Conservation (phyloP, 495 filamentous ascomycete species). For the Penicillium diatomitis region DNA sequence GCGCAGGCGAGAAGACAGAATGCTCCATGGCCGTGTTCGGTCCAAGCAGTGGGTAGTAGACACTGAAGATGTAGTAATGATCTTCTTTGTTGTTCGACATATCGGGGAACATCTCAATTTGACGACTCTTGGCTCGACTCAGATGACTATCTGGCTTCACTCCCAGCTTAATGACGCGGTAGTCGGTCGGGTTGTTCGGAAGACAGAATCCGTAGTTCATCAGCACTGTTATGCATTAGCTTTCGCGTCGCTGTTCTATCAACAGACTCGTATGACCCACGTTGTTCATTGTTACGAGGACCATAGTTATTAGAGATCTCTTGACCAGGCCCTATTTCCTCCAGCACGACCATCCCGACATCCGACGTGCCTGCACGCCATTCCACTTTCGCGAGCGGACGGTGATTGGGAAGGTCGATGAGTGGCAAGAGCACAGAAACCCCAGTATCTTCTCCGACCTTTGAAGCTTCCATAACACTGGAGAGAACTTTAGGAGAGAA, state of each 20-base stretch:
- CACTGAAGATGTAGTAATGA: slow-evolving; percentile 40
- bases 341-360: slow-evolving; percentile 40
- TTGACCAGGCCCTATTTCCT: slow-evolving; percentile 35
- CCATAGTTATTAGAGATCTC: slow-evolving; percentile 65
- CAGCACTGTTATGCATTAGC: slow-evolving; percentile 35
- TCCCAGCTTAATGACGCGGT: slow-evolving; percentile 38
- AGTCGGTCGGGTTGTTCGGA: slow-evolving; percentile 46
- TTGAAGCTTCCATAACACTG: slow-evolving; percentile 21
- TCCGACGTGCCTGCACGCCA: slow-evolving; percentile 45
- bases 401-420: slow-evolving; percentile 54
- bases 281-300: slow-evolving; percentile 56
- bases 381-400: slow-evolving; percentile 46
- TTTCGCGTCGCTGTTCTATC: background rate
- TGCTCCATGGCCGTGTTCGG: slow-evolving; percentile 30
- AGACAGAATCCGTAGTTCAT: slow-evolving; percentile 63
- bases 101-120: slow-evolving; percentile 26
- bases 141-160: slow-evolving; percentile 35
- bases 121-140: slow-evolving; percentile 24
- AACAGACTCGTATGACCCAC: slow-evolving; percentile 24
- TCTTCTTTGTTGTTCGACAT: slow-evolving; percentile 24
- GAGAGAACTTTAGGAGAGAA: slow-evolving; percentile 41
- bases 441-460: slow-evolving; percentile 24
- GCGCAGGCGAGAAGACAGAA: slow-evolving; percentile 36
- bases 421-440: slow-evolving; percentile 51
- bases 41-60: slow-evolving; percentile 33